Evolutionary conservation across 345 rosid genomes (phyloP).

Genomic region (Salix brachista): DNA sequence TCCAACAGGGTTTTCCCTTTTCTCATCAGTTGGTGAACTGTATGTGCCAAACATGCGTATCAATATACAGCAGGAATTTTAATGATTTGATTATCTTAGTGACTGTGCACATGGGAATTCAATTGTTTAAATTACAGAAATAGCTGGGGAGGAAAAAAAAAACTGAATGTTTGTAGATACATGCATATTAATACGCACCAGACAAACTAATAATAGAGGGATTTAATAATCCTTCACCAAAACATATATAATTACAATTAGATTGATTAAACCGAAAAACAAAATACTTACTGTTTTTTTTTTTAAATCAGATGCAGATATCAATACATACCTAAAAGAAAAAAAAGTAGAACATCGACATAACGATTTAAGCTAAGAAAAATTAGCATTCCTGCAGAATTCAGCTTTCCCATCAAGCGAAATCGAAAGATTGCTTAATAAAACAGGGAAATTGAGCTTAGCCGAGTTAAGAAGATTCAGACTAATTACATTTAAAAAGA

Average conservation of each 20-base stretch:
- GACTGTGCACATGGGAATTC: background rate
- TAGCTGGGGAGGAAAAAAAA: conserved; percentile 3
- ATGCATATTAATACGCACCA: background rate
- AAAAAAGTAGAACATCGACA: background rate
- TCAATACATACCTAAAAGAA: background rate
- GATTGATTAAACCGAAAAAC: background rate
- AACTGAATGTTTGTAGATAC: background rate
- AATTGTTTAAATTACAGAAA: background rate
- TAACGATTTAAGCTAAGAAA: background rate
- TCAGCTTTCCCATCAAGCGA: background rate
- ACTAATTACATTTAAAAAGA: background rate
- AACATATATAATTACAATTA: background rate
- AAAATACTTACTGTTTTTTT: background rate
- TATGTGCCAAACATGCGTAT: background rate
- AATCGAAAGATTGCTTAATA: background rate
- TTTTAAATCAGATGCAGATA: background rate
- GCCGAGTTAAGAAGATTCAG: background rate
- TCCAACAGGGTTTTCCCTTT: background rate
- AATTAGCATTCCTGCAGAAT: background rate
- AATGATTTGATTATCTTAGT: background rate
- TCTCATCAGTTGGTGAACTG: background rate
- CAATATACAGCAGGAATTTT: background rate
- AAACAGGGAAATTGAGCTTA: background rate
- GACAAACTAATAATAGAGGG: background rate
- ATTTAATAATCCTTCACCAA: background rate